Evolutionary conservation across 129 eudicot genomes (phyloP).

Genomic region (Dittrichia graveolens): DNA sequence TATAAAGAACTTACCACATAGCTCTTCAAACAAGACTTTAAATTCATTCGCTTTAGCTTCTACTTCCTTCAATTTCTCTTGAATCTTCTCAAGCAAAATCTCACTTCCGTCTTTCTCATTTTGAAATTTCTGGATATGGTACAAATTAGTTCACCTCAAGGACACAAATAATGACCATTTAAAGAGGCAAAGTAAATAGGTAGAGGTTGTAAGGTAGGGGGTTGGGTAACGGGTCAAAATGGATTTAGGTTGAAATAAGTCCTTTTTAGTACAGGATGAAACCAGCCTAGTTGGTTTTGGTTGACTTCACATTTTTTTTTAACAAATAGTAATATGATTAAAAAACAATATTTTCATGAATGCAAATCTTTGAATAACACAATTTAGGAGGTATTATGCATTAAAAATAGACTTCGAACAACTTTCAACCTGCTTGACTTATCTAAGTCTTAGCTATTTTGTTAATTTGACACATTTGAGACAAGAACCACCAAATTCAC

Average conservation of each 20-base stretch:
- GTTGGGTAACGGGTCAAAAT: constrained; percentile 3
- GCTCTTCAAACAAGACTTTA: constrained; percentile 47
- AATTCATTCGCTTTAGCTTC: constrained; percentile 52
- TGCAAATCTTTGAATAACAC: background rate
- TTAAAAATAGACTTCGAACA: background rate
- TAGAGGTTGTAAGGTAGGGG: constrained; percentile 3
- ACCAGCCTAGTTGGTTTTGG: background rate
- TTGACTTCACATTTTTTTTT: background rate
- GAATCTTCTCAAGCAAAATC: constrained; percentile 46
- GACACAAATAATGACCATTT: constrained; percentile 5
- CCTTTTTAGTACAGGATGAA: background rate
- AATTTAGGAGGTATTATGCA: background rate
- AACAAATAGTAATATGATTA: background rate
- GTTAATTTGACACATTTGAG: background rate
- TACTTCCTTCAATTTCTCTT: constrained; percentile 55
- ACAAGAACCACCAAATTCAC: background rate
- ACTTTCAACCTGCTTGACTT: background rate
- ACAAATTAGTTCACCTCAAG: constrained; percentile 1
- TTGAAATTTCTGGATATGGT: constrained; percentile 51
- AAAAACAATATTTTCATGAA: background rate
- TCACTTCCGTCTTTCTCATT: constrained; percentile 57
- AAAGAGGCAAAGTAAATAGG: background rate
- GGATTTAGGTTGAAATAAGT: background rate
- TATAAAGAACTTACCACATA: constrained; percentile 55
- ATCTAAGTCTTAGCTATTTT: background rate